Base-by-base conservation (phyloP, 1,284 basidiomycete genomes). In the Lentinula novae-zelandiae region DNA sequence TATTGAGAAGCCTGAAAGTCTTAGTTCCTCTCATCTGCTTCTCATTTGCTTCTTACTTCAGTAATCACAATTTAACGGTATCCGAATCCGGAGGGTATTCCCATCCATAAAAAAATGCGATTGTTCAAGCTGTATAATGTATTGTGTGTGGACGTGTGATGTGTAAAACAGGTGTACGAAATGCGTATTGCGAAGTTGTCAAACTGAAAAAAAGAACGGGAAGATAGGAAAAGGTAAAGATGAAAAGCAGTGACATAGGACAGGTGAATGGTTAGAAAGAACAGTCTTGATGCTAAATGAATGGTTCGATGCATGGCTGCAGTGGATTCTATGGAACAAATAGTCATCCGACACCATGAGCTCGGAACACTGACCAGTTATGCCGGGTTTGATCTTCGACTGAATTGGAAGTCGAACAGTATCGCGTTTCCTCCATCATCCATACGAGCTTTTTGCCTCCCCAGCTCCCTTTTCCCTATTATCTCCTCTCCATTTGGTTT, bases 401-500 rank as follows among this genome's bases (percentile, higher is more conserved):
- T 46, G 44, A 46, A 46, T 46, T 46, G n/a, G 44, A 46, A 46
- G 17, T 50, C 27, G 22, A 31, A 50, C 49, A 33, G 12, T 31
- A 50, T 46, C 44, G 44, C 17, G 20, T 8, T 9, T 46, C 8
- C 44, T 10, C 9, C 49, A n/a, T 50, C 49, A 50, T 50, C 72
- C 76, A 67, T 68, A 68, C 40, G 58, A 65, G 39, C 64, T 68
- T 60, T 62, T 63, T n/a, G 66, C 61, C 63, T 63, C 66, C 62
- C 68, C 64, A 59, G 69, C 57, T 64, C 66, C 46, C n/a, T 34
- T 62, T 52, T 64, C 66, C 46, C 17, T 34, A 61, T 53, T 71
- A 36, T 66, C 67, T 62, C 70, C 54, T 64, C 68, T 71, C 70
- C 73, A 69, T 57, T 72, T 71, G 9, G 65, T 65, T 61, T 68